Evolutionary conservation across 1,139 yeast species (phyloP).

Genomic region (Suhomyces chickasaworum): DNA sequence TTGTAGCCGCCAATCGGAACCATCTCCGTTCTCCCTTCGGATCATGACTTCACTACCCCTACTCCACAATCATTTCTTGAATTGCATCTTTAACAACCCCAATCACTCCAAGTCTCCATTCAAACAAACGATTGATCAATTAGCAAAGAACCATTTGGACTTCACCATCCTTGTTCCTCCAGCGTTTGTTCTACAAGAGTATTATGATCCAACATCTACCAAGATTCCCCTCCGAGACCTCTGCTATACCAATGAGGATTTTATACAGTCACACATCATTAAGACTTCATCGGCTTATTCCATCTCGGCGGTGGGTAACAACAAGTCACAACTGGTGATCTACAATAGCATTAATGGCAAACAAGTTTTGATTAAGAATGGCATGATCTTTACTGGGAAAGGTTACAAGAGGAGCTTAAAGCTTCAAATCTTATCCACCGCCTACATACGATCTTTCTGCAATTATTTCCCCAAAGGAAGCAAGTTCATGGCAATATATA

Average conservation of each 20-base stretch:
- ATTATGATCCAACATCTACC: conserved; percentile 47
- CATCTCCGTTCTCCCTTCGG: background rate
- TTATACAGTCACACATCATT: conserved; percentile 70
- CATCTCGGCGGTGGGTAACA: conserved; percentile 40
- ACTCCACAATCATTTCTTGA: conserved; percentile 65
- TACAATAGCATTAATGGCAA: conserved; percentile 63
- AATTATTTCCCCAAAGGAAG: conserved; percentile 52
- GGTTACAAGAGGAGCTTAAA: conserved; percentile 57
- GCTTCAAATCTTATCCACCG: conserved; percentile 45
- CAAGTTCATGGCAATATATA: conserved; percentile 52
- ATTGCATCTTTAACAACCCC: conserved; percentile 69
- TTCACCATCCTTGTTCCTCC: conserved; percentile 67
- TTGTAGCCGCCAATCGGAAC: background rate
- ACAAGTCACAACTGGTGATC: conserved; percentile 46
- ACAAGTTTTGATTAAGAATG: conserved; percentile 59
- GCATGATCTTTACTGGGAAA: conserved; percentile 53
- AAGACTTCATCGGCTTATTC: conserved; percentile 37
- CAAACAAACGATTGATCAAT: conserved; percentile 45
- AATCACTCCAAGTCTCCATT: conserved; percentile 54
- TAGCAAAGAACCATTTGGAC: conserved; percentile 45
- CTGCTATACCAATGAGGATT: conserved; percentile 62
- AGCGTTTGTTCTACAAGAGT: conserved; percentile 49
- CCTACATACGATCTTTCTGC: conserved; percentile 47
- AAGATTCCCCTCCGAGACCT: conserved; percentile 51
- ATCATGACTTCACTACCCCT: conserved; percentile 28